Conservation (phyloP, 305 asterid species). For the Fraxinus velutina region DNA sequence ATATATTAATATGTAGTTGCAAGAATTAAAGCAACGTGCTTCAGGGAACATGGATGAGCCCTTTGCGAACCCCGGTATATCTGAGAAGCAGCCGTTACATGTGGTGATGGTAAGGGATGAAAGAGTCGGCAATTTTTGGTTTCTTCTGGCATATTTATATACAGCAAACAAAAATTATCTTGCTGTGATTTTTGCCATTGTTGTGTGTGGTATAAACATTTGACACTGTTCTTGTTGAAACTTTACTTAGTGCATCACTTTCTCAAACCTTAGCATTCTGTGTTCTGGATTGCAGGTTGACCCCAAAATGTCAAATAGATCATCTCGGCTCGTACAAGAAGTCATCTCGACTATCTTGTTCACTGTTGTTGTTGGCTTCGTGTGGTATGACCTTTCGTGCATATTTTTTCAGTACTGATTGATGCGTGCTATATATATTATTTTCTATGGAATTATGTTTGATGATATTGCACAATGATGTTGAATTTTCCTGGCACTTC, state of each 20-base stretch:
- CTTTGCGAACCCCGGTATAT: constrained; percentile 79
- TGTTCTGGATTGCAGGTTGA: constrained; percentile 60
- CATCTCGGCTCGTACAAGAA: constrained; percentile 79
- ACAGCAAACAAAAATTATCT: neutral
- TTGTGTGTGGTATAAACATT: neutral
- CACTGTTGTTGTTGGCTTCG: constrained; percentile 74
- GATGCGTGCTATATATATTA: neutral
- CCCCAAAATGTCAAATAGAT: constrained; percentile 59
- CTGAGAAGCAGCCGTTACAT: constrained; percentile 87
- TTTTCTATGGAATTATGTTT: neutral
- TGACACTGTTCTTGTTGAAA: neutral
- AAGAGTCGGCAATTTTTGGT: neutral
- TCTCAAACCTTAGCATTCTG: constrained; percentile 20
- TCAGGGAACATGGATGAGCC: constrained; percentile 71
- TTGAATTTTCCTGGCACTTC: constrained; percentile 2
- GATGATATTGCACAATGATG: neutral
- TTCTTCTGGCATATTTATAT: neutral
- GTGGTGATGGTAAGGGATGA: constrained; percentile 78
- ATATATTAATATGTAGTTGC: constrained; percentile 53
- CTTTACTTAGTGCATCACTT: constrained; percentile 14
- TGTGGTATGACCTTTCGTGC: constrained; percentile 54
- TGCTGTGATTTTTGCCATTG: neutral
- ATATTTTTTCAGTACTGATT: neutral
- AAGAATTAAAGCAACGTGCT: constrained; percentile 86
- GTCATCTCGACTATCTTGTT: constrained; percentile 70